phyloP scores from a whole-genome alignment of 2,329 filamentous ascomycete species.

The Aspergillus sclerotialis region DNA sequence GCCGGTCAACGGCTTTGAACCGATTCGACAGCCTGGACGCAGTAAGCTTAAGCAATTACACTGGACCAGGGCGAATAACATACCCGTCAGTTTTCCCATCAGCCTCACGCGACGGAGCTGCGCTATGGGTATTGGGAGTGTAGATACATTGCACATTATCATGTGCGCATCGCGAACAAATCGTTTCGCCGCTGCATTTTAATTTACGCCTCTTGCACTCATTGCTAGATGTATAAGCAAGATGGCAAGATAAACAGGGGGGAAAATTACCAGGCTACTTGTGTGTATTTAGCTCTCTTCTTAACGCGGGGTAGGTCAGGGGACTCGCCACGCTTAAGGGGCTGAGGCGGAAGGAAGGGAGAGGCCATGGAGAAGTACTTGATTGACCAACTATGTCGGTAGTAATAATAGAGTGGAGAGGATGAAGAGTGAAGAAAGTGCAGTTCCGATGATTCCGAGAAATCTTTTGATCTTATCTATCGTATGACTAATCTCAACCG shows the following conservation, averaged over 20 bases:
- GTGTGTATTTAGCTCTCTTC: conserved; percentile 31
- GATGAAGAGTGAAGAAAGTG: background rate
- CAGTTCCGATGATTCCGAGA: background rate
- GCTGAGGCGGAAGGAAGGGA: background rate
- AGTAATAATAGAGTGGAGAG: background rate
- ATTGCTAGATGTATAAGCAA: conserved; percentile 43
- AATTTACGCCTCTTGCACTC: conserved; percentile 71
- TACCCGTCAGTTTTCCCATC: conserved; percentile 15
- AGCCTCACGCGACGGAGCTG: conserved; percentile 3
- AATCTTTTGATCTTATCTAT: too few relatives aligned
- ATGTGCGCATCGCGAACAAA: conserved; percentile 56
- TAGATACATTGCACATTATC: conserved; percentile 61
- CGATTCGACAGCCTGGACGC: conserved; percentile 8
- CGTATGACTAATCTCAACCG: too few relatives aligned
- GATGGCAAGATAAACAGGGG: background rate
- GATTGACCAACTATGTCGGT: too few relatives aligned
- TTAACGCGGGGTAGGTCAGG: conserved; percentile 16
- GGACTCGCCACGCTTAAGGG: conserved; percentile 2
- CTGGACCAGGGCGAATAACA: background rate
- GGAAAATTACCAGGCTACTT: conserved; percentile 24
- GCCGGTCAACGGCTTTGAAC: conserved; percentile 20
- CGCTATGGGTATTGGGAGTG: conserved; percentile 51
- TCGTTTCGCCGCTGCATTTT: conserved; percentile 65
- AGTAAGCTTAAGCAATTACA: background rate
- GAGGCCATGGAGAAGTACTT: too few relatives aligned